Evolutionary conservation across 495 filamentous ascomycete genomes (phyloP).

Genomic region (Trichoderma virens): DNA sequence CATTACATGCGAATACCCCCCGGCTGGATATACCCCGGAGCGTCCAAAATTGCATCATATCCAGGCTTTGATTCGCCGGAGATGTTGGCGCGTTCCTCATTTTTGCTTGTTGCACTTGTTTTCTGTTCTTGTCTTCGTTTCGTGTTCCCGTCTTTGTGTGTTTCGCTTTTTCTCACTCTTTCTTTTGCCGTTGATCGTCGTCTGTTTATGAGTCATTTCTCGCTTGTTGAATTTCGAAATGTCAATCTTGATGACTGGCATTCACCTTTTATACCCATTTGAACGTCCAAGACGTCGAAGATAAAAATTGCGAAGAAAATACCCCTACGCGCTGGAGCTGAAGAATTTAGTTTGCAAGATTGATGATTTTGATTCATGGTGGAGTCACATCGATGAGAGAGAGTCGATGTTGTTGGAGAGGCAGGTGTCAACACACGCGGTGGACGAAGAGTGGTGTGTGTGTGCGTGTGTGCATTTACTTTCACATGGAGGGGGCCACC

Average conservation of each 20-base stretch:
- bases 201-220: neutral
- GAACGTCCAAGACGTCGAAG: slow-evolving; percentile 2
- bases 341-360: slow-evolving; percentile 4
- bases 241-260: slow-evolving; percentile 10
- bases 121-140: neutral
- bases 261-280: slow-evolving; percentile 12
- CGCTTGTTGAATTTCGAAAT: neutral
- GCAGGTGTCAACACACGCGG: neutral
- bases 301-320: slow-evolving; percentile 13
- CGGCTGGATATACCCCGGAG: slow-evolving; percentile 48
- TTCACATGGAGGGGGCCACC: neutral
- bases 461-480: neutral
- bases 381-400: neutral
- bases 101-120: neutral
- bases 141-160: neutral
- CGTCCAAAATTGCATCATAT: slow-evolving; percentile 4
- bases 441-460: neutral
- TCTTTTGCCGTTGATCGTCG: neutral
- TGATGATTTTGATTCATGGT: neutral
- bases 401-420: neutral
- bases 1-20: slow-evolving; percentile 37
- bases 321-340: slow-evolving; percentile 1
- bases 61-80: neutral
- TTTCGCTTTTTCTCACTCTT: neutral
- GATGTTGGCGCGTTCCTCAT: neutral